A percentile compares a stretch with the other conserved stretches of the same genome.
Evolutionary conservation across 2,329 filamentous ascomycete genomes (phyloP).

Genomic region (Seiridium cupressi): DNA sequence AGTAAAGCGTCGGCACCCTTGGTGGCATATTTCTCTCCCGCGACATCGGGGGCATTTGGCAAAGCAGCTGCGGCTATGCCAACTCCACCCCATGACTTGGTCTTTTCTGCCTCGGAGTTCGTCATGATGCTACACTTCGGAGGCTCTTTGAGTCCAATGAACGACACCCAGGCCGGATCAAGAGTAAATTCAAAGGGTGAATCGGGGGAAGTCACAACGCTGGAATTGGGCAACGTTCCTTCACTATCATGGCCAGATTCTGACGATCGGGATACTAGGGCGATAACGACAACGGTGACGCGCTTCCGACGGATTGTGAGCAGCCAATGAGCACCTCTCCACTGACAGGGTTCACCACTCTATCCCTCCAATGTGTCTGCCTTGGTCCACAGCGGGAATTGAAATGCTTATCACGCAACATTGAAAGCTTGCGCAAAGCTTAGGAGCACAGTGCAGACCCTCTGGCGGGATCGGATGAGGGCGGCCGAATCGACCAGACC

Average conservation of each 20-base stretch:
- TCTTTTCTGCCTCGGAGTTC: background rate
- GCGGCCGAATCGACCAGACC: no score
- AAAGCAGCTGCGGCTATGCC: background rate
- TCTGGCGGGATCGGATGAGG: no score
- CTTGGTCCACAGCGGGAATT: no score
- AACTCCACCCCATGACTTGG: background rate
- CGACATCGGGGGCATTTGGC: background rate
- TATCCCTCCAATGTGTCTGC: no score
- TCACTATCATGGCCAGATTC: background rate
- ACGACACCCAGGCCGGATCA: background rate
- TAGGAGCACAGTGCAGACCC: no score
- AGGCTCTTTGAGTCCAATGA: no score
- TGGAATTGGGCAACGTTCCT: background rate
- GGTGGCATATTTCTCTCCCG: background rate
- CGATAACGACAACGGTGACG: slow-evolving; percentile 2
- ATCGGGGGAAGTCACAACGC: background rate
- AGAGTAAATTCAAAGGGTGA: background rate
- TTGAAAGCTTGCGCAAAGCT: no score
- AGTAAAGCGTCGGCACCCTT: slow-evolving; percentile 1
- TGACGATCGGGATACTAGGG: background rate
- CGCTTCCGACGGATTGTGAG: background rate
- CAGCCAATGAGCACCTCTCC: background rate
- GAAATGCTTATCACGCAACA: no score
- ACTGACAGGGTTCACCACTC: background rate
- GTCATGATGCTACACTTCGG: background rate